Percentiles rank a stretch among this genome's conserved stretches.
These are phyloP conservation scores for Tylopilus sp. DNA, from an alignment of 768 basidiomycete species.

Conservation along the genomic window DNA sequence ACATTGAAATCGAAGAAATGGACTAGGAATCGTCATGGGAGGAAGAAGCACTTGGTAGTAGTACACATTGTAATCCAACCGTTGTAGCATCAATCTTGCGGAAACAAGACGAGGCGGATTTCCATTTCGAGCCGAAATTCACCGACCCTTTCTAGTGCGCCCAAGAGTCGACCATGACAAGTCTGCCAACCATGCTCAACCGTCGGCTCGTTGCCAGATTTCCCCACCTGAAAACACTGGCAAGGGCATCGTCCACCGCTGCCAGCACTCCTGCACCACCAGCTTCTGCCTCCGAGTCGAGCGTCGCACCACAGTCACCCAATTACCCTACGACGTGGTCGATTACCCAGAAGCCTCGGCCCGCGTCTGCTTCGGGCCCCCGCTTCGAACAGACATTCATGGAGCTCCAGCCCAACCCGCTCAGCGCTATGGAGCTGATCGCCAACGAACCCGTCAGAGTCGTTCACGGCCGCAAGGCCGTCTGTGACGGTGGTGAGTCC, in stretches of 20 bases:
- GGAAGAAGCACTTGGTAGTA: too few species aligned
- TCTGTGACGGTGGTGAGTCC: constrained; percentile 91
- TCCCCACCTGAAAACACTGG: constrained; percentile 10
- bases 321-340: constrained; percentile 86
- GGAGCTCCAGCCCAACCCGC: constrained; percentile 83
- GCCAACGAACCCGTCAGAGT: constrained; percentile 80
- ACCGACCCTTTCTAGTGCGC: neutral
- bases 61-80: too few species aligned
- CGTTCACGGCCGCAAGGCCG: constrained; percentile 78
- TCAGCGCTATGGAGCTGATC: constrained; percentile 90
- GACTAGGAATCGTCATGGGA: constrained; percentile 2
- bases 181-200: constrained; percentile 21
- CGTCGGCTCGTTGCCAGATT: constrained; percentile 25
- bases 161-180: constrained; percentile 7
- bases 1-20: constrained; percentile 27
- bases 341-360: constrained; percentile 71
- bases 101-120: neutral
- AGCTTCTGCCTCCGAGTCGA: constrained; percentile 21
- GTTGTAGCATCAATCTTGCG: neutral
- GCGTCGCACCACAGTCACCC: constrained; percentile 66
- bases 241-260: constrained; percentile 27
- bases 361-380: constrained; percentile 55
- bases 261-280: constrained; percentile 8
- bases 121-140: constrained; percentile 13
- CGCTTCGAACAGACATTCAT: constrained; percentile 92